Evolutionary conservation across 2,329 filamentous ascomycete species (phyloP).

Genomic region (Zymoseptoria pseudotritici): DNA sequence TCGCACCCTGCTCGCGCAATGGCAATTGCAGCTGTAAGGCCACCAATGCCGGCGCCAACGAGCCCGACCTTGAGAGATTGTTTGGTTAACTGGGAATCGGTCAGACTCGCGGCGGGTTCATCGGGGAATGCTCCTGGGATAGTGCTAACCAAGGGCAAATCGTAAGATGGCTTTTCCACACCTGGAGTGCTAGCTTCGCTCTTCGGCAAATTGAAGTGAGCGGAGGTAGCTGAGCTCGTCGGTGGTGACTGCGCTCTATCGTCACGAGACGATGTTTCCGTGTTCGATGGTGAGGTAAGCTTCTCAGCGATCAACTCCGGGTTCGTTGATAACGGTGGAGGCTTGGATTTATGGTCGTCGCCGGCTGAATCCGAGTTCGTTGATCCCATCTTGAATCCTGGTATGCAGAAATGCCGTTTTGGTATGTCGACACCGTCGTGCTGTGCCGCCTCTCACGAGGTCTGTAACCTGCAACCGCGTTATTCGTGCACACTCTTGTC

Average conservation of each 20-base stretch:
- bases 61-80: slow-evolving; percentile 12
- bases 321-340: not conserved
- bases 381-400: not conserved
- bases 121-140: not conserved
- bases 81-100: not conserved
- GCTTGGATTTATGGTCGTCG: not conserved
- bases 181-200: not conserved
- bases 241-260: not conserved
- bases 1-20: slow-evolving; percentile 28
- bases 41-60: slow-evolving; percentile 33
- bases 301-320: no score
- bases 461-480: not conserved
- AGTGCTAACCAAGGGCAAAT: not conserved
- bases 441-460: not conserved
- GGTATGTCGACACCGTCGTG: not conserved
- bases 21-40: slow-evolving; percentile 35
- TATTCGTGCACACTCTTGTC: no score
- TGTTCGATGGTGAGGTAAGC: not conserved
- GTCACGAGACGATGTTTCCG: not conserved
- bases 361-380: not conserved
- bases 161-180: not conserved
- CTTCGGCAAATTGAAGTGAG: not conserved
- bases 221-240: not conserved
- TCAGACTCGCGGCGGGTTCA: not conserved
- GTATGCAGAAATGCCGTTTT: not conserved